These are phyloP conservation scores for Penicillium parvum DNA, from an alignment of 495 filamentous ascomycete genomes.

Conservation along the genomic window DNA sequence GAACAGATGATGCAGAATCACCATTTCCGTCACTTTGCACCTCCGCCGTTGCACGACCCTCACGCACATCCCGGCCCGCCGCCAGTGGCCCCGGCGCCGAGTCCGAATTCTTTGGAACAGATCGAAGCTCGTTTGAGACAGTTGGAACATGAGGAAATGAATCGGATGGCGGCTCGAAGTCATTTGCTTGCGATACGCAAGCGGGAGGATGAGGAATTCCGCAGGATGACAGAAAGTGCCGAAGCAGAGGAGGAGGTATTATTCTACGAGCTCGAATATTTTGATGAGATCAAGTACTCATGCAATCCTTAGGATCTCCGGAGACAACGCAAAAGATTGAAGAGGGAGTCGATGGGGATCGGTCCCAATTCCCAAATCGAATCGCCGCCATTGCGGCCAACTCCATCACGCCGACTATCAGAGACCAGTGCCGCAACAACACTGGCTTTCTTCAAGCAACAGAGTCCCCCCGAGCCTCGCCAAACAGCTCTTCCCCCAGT, in stretches of 20 bases:
- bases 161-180: slow-evolving; percentile 40
- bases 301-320: slow-evolving; percentile 36
- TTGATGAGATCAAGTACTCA: background rate
- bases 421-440: slow-evolving; percentile 49
- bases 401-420: slow-evolving; percentile 42
- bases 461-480: slow-evolving; percentile 45
- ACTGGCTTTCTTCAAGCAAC: slow-evolving; percentile 49
- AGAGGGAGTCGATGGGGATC: slow-evolving; percentile 46
- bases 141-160: slow-evolving; percentile 46
- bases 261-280: slow-evolving; percentile 3
- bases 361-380: slow-evolving; percentile 33
- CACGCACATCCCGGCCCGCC: slow-evolving; percentile 23
- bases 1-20: slow-evolving; percentile 37
- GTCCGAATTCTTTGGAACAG: slow-evolving; percentile 35
- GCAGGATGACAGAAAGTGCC: slow-evolving; percentile 43
- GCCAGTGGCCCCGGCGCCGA: slow-evolving; percentile 24
- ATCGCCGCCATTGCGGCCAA: slow-evolving; percentile 42
- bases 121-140: slow-evolving; percentile 43
- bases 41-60: slow-evolving; percentile 33
- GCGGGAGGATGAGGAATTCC: slow-evolving; percentile 48
- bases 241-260: slow-evolving; percentile 47
- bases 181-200: slow-evolving; percentile 43
- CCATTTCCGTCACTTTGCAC: slow-evolving; percentile 38
- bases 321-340: slow-evolving; percentile 42
- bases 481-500: slow-evolving; percentile 31